phyloP scores from a whole-genome alignment of 139 green algal genomes.

The Chlamydomonas sphaeroides region DNA sequence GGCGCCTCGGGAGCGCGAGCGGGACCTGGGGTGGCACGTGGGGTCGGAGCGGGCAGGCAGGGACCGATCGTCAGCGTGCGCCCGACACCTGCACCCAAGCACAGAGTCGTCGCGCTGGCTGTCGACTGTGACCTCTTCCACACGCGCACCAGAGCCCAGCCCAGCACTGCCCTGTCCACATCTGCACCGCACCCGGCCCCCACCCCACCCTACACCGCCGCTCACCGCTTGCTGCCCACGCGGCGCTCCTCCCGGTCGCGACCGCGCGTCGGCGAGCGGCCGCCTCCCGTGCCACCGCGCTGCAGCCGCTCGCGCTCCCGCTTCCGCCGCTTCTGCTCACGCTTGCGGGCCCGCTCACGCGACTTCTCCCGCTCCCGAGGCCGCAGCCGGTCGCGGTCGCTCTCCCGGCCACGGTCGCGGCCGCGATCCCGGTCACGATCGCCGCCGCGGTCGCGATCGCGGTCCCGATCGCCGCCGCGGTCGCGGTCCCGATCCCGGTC shows the following conservation, averaged over 20 bases:
- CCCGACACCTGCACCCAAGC: not conserved
- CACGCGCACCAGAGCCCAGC: too few species aligned
- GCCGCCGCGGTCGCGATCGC: not conserved
- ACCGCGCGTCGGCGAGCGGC: not conserved
- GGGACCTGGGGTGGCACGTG: too few species aligned
- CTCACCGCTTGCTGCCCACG: not conserved
- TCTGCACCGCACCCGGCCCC: not conserved
- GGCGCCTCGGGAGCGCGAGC: not conserved
- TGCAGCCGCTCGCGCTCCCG: constrained; percentile 8
- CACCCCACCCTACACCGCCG: too few species aligned
- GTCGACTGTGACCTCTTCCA: not conserved
- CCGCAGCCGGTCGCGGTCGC: too few species aligned
- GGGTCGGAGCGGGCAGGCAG: too few species aligned
- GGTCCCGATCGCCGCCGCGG: not conserved
- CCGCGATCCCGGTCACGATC: not conserved
- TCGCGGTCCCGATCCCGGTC: too few species aligned
- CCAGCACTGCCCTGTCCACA: not conserved
- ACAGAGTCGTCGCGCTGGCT: not conserved
- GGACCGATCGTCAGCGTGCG: too few species aligned
- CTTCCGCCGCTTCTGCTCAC: constrained; percentile 23
- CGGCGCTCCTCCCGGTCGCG: not conserved
- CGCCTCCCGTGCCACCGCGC: too few species aligned
- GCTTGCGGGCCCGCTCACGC: constrained; percentile 14
- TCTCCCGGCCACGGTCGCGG: not conserved
- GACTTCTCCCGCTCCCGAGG: not conserved